Percentiles rank a stretch among this genome's conserved stretches.
Evolutionary conservation across 257 asterid genomes (phyloP).

Genomic region (Euphrasia confusa): DNA sequence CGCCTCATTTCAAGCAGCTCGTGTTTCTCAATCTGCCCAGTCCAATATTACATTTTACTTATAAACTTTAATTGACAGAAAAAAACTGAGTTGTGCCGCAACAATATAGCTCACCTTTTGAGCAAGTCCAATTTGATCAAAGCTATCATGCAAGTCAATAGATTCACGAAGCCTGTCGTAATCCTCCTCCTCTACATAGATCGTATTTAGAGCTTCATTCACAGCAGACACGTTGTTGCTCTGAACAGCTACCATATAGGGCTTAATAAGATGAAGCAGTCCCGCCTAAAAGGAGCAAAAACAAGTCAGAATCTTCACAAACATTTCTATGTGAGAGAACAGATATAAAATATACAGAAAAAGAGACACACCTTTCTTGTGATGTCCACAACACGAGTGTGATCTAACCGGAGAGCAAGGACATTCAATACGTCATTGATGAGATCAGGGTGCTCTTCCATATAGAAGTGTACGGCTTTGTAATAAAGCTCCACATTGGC

Average conservation of each 20-base stretch:
- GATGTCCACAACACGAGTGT: constrained; percentile 95
- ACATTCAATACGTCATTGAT: constrained; percentile 92
- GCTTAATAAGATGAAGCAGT: constrained; percentile 87
- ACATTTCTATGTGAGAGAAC: background rate
- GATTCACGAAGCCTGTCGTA: constrained; percentile 96
- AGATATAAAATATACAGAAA: too few species aligned
- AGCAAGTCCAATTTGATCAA: constrained; percentile 97
- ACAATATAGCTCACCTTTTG: constrained; percentile 64
- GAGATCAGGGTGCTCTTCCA: constrained; percentile 98
- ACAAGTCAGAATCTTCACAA: background rate
- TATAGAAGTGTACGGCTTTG: constrained; percentile 99
- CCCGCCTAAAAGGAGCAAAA: constrained; percentile 58
- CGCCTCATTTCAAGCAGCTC: constrained; percentile 99
- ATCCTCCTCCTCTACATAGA: constrained; percentile 97
- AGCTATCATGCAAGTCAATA: constrained; percentile 85
- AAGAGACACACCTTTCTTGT: constrained; percentile 64
- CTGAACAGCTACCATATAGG: constrained; percentile 99
- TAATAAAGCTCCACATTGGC: constrained; percentile 97
- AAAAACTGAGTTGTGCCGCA: background rate
- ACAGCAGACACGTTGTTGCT: constrained; percentile 97
- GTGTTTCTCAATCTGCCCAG: constrained; percentile 87
- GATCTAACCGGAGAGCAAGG: constrained; percentile 96
- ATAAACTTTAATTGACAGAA: constrained; percentile 18
- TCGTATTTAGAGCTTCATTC: constrained; percentile 93
- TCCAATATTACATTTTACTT: constrained; percentile 4